Conservation (phyloP, 306 rosid species). For the Cucumis sativus region DNA sequence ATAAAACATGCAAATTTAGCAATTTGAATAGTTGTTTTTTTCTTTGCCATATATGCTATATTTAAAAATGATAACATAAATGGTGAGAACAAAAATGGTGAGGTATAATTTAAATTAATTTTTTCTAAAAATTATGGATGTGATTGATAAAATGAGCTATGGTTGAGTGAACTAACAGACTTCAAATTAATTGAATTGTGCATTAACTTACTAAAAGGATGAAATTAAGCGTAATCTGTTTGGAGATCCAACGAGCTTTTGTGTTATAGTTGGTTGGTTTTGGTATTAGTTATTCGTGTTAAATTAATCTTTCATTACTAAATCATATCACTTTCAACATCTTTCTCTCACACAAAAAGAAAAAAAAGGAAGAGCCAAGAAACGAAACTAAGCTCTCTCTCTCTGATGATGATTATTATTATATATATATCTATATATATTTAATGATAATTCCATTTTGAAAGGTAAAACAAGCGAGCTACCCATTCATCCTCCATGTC, state of each 20-base stretch:
- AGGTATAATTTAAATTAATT: no score
- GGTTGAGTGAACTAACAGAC: no score
- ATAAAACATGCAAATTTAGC: no score
- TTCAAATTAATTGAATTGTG: background rate
- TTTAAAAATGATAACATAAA: no score
- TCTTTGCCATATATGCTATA: no score
- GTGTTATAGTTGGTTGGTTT: background rate
- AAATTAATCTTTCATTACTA: background rate
- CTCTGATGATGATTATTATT: no score
- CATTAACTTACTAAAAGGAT: background rate
- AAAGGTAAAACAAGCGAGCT: conserved; percentile 1
- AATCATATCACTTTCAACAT: background rate
- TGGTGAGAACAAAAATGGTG: no score
- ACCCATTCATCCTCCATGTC: background rate
- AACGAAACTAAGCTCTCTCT: no score
- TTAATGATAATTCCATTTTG: background rate
- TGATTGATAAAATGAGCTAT: no score
- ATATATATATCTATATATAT: background rate
- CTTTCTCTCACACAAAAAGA: background rate
- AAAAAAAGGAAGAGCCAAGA: no score
- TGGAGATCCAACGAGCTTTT: background rate
- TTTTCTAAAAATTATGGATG: no score
- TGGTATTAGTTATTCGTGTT: background rate
- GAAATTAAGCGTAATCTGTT: background rate
- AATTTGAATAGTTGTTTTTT: no score